Conservation (phyloP, 768 basidiomycete species). For the Imleria badia region DNA sequence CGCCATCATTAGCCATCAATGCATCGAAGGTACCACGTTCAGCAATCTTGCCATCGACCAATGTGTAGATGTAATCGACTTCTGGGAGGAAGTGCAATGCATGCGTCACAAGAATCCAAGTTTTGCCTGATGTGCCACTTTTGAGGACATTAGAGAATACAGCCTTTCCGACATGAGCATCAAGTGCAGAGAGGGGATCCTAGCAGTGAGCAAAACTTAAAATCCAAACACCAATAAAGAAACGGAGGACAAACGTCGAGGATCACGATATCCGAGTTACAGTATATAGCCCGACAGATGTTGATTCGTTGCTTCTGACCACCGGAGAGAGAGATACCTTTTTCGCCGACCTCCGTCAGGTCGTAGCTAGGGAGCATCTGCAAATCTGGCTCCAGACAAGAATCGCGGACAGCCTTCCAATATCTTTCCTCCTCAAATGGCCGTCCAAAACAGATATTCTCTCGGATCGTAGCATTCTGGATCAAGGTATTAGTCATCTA, state of each 20-base stretch:
- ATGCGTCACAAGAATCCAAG: conserved; percentile 88
- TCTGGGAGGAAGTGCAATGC: conserved; percentile 87
- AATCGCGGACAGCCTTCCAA: conserved; percentile 75
- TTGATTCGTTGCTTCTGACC: conserved; percentile 81
- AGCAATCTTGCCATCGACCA: conserved; percentile 73
- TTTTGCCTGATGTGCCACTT: conserved; percentile 62
- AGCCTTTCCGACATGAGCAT: conserved; percentile 87
- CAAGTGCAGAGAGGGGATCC: conserved; percentile 88
- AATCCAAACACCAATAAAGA: background rate
- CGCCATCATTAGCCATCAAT: conserved; percentile 60
- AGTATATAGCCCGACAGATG: conserved; percentile 86
- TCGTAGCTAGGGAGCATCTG: conserved; percentile 77
- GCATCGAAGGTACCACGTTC: conserved; percentile 80
- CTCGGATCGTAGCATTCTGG: conserved; percentile 80
- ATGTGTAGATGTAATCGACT: conserved; percentile 82
- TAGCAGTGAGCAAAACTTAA: conserved; percentile 19
- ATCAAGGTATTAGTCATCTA: background rate
- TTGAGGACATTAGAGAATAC: conserved; percentile 84
- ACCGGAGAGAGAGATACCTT: conserved; percentile 85
- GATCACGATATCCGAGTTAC: conserved; percentile 80
- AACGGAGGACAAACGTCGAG: conserved; percentile 54
- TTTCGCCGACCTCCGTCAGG: conserved; percentile 82
- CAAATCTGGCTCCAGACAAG: conserved; percentile 79
- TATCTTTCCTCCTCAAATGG: conserved; percentile 80
- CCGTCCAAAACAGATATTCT: conserved; percentile 87